These are phyloP conservation scores for Puccinellia tenuiflora DNA, from an alignment of 176 grass and related monocot genomes.

Conservation along the genomic window DNA sequence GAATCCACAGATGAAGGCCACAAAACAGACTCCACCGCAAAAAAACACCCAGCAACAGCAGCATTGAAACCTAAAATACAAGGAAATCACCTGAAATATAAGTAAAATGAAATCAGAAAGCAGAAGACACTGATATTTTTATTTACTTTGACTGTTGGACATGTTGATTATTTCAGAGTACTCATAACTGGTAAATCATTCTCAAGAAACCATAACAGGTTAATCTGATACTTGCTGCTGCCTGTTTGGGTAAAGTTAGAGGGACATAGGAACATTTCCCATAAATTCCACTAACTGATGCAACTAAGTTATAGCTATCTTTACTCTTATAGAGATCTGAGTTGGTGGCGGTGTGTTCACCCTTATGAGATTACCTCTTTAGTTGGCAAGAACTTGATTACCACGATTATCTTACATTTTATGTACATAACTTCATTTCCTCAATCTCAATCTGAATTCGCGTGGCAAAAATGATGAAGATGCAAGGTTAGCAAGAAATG, in stretches of 20 bases:
- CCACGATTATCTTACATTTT: neutral
- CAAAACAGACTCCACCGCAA: conserved; percentile 91
- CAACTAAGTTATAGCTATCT: neutral
- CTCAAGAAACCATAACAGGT: neutral
- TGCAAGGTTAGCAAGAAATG: no score
- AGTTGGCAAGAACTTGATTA: no score
- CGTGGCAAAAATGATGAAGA: no score
- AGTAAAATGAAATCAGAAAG: conserved; percentile 46
- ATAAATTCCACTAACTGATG: neutral
- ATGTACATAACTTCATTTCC: no score
- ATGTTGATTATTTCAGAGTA: neutral
- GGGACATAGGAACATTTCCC: neutral
- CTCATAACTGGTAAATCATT: neutral
- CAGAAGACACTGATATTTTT: neutral
- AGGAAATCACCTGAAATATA: conserved; percentile 49
- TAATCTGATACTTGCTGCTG: neutral
- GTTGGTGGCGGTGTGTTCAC: neutral
- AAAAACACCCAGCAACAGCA: conserved; percentile 95
- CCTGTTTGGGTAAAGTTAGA: neutral
- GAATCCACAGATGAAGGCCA: conserved; percentile 71
- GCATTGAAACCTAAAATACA: conserved; percentile 96
- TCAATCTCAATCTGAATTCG: no score
- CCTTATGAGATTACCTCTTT: no score
- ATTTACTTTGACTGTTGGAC: neutral
- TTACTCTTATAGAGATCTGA: neutral